Base-by-base conservation (phyloP, 192 early-diverging fungal genomes). In the Rhizophagus clarus region DNA sequence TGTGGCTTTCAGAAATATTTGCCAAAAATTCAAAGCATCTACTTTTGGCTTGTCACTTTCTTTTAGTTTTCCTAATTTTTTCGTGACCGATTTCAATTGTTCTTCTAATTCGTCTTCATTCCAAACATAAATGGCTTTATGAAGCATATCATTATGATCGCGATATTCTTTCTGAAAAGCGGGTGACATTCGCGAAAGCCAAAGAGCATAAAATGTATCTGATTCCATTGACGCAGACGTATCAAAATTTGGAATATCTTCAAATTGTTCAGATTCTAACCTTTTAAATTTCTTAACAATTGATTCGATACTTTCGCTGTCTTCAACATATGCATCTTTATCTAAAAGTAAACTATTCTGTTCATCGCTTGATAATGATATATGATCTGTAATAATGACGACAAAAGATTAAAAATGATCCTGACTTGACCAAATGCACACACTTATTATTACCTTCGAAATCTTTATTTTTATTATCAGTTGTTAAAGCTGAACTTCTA, bases 241-340 rank as follows among this genome's bases (percentile, higher is more conserved):
- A 76, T 24, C 49, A 17, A 32, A 3, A 14, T 15, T 56, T 5
- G 17, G 14, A 34, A 20, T 17, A 12, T 74, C 47, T 32, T 24
- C 22, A 40, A 15, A 26, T 11, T 75, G 72, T 40, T 78, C 47
- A 17, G 84, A 78, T 66, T 88, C 86, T 10, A 88, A 31, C 31
- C 76, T 60, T 32, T 77, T 80, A 79, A 88, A 89, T 47, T 86
- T 84, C 56, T 83, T 64, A 80, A 88, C 87, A 15, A 87, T 81
- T 10, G 79, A 81, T 64, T 87, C 83, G 45, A 87, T 82, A 8
- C 79, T 81, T 81, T 90, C 84, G 11, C 88, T 84, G 51, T 91
- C 89, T 34, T 84, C 76, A 15, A 87, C 82, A 80, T 88, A 89
- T 20, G 83, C 82, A 28, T 81, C 79, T 32, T 81, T 75, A 71